These are phyloP conservation scores for Aspergillus neotritici DNA, from an alignment of 2,329 filamentous ascomycete genomes.

Conservation along the genomic window DNA sequence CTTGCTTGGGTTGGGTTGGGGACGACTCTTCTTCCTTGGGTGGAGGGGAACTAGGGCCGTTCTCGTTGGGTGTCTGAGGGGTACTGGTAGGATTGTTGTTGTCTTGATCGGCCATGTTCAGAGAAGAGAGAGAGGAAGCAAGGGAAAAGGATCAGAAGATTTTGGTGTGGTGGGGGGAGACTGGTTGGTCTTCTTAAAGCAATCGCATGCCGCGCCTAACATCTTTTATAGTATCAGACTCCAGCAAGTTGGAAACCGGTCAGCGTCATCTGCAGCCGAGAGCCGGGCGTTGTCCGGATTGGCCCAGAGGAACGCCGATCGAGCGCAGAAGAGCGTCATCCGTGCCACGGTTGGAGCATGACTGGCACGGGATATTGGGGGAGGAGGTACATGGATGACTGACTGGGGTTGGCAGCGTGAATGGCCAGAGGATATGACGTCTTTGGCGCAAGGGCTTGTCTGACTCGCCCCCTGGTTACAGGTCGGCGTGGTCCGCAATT, in stretches of 20 bases:
- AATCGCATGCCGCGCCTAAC: slow-evolving; percentile 9
- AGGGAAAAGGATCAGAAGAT: slow-evolving; percentile 3
- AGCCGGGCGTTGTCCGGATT: neutral
- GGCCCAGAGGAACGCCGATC: neutral
- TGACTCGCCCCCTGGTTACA: neutral
- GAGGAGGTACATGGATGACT: neutral
- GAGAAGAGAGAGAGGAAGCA: slow-evolving; percentile 17
- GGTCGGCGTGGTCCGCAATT: neutral
- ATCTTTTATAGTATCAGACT: slow-evolving; percentile 4
- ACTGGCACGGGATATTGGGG: slow-evolving; percentile 12
- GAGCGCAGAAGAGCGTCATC: slow-evolving; percentile 3
- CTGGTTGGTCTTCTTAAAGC: slow-evolving; percentile 15
- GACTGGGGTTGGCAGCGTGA: neutral
- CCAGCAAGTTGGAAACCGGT: neutral
- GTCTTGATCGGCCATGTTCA: slow-evolving; percentile 28
- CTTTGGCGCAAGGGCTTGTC: slow-evolving; percentile 1
- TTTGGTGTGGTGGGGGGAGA: slow-evolving; percentile 6
- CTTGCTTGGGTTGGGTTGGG: neutral
- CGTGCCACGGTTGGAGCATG: neutral
- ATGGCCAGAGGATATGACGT: slow-evolving; percentile 4
- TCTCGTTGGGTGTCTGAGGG: slow-evolving; percentile 14
- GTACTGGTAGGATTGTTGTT: too few relatives aligned
- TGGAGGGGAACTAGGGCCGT: neutral
- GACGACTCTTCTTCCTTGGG: neutral
- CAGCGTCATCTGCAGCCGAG: slow-evolving; percentile 7